Evolutionary conservation across 257 asterid species (phyloP).

Genomic region (Thymus mandschuricus): DNA sequence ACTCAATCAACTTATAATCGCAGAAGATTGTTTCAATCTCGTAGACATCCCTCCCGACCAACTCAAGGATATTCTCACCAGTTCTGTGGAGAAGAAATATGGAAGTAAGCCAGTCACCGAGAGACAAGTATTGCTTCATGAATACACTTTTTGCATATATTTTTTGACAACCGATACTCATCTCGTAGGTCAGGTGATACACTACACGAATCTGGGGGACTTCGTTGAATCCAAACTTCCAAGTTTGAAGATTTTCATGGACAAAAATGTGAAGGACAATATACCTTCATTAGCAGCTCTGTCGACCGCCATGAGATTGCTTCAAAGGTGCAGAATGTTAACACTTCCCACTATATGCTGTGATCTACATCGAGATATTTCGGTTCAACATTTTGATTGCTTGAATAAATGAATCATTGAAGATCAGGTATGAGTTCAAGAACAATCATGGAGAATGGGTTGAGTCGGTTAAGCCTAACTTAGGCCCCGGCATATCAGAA

Average conservation of each 20-base stretch:
- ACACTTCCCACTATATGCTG: not conserved
- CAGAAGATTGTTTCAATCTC: conserved; percentile 88
- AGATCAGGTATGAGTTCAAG: conserved; percentile 76
- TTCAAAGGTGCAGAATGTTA: conserved; percentile 62
- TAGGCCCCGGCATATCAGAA: conserved; percentile 87
- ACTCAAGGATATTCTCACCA: conserved; percentile 41
- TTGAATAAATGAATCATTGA: conserved; percentile 13
- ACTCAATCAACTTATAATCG: conserved; percentile 53
- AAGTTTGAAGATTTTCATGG: conserved; percentile 64
- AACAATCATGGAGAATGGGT: conserved; percentile 91
- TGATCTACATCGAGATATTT: not conserved
- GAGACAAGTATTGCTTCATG: not conserved
- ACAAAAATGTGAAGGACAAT: conserved; percentile 37
- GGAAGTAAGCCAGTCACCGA: conserved; percentile 49
- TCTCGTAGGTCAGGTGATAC: conserved; percentile 48
- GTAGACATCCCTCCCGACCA: conserved; percentile 44
- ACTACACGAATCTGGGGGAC: conserved; percentile 54
- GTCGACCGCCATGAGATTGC: conserved; percentile 76
- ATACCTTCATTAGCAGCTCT: conserved; percentile 79
- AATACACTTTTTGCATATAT: not conserved
- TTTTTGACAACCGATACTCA: not conserved
- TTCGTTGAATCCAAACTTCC: conserved; percentile 67
- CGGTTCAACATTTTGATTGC: not conserved
- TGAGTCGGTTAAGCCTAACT: conserved; percentile 56
- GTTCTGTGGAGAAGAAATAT: conserved; percentile 50